These are phyloP conservation scores for Prunus kanzakura DNA, from an alignment of 306 rosid species.

Conservation along the genomic window DNA sequence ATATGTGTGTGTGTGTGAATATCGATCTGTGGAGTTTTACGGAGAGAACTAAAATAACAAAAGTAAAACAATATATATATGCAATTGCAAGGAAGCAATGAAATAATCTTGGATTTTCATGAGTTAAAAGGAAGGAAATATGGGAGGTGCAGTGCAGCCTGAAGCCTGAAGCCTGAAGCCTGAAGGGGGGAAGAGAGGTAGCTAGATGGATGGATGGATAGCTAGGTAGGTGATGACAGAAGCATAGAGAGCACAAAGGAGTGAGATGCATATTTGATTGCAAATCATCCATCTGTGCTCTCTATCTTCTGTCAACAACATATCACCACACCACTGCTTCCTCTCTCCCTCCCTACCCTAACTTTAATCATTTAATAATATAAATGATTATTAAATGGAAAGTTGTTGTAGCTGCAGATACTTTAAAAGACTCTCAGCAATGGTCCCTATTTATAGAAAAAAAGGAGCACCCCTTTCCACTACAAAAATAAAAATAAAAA, in stretches of 20 bases:
- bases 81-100: too few relatives aligned
- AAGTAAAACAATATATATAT: too few relatives aligned
- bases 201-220: background rate
- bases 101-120: too few relatives aligned
- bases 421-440: constrained; percentile 6
- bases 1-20: too few relatives aligned
- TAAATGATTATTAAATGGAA: background rate
- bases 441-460: constrained; percentile 53
- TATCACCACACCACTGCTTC: constrained; percentile 5
- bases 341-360: background rate
- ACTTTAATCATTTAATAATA: background rate
- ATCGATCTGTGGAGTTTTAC: too few relatives aligned
- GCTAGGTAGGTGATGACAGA: constrained; percentile 38
- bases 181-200: too few relatives aligned
- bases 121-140: too few relatives aligned
- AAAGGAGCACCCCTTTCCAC: background rate
- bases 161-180: too few relatives aligned
- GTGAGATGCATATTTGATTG: constrained; percentile 38
- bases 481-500: background rate
- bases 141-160: too few relatives aligned
- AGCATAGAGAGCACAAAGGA: constrained; percentile 70
- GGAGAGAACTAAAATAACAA: too few relatives aligned
- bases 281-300: constrained; percentile 90
- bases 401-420: background rate
- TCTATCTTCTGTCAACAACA: constrained; percentile 99